Conservation (phyloP, 108 stramenopile species). For the Phaeodactylum tricornutum region DNA sequence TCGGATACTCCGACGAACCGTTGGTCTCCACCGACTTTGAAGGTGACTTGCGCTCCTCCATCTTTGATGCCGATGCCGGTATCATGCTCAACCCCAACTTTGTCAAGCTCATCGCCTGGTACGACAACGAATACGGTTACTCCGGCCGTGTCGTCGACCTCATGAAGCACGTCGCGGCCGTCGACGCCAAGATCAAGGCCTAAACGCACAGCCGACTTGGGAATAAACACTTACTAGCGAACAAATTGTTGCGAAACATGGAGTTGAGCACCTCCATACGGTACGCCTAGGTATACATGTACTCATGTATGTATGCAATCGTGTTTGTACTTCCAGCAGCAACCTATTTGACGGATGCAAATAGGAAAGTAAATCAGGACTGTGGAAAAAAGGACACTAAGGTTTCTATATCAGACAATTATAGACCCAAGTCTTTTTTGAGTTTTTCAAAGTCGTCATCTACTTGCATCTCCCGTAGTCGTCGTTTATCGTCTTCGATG, state of each 20-base stretch:
- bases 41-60: conserved; percentile 89
- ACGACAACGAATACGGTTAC: conserved; percentile 97
- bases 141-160: conserved; percentile 92
- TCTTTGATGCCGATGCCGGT: conserved; percentile 98
- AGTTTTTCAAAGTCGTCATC: conserved; percentile 85
- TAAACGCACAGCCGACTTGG: conserved; percentile 23
- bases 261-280: too few relatives aligned
- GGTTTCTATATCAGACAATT: too few relatives aligned
- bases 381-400: too few relatives aligned
- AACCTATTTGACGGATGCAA: too few relatives aligned
- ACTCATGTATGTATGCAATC: not conserved
- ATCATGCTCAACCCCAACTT: conserved; percentile 94
- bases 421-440: conserved; percentile 74
- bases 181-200: conserved; percentile 77
- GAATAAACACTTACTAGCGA: conserved; percentile 5
- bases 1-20: conserved; percentile 98
- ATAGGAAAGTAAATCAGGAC: too few relatives aligned
- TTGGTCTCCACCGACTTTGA: conserved; percentile 97
- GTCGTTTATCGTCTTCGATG: conserved; percentile 40
- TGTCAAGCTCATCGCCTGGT: conserved; percentile 97
- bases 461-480: conserved; percentile 67
- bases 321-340: not conserved
- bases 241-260: too few relatives aligned
- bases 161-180: conserved; percentile 90
- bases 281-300: not conserved